These are phyloP conservation scores for Ceratobasidium sp. DNA, from an alignment of 1,284 basidiomycete species.

Conservation along the genomic window DNA sequence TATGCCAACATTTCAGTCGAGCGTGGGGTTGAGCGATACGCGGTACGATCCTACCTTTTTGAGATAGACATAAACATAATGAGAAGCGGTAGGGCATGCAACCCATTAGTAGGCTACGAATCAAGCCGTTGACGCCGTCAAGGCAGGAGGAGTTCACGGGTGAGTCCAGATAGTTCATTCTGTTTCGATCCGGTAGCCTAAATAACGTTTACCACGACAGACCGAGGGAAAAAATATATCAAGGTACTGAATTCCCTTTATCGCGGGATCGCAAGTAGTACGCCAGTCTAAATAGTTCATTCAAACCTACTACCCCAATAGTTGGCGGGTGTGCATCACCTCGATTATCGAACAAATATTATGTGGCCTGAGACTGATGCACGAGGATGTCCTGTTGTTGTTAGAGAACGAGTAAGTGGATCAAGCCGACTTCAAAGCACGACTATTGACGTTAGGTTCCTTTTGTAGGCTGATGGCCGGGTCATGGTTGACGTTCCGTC, in stretches of 20 bases:
- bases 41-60: background rate
- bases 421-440: too few species aligned
- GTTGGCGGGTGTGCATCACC: background rate
- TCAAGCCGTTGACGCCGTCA: background rate
- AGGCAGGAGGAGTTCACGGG: background rate
- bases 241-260: background rate
- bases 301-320: background rate
- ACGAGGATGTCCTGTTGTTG: too few species aligned
- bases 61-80: background rate
- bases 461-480: background rate
- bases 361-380: background rate
- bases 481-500: constrained; percentile 14
- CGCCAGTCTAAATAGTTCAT: too few species aligned
- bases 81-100: background rate
- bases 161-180: background rate
- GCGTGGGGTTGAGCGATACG: constrained; percentile 4
- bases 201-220: background rate
- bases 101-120: background rate
- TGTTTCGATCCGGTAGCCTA: background rate
- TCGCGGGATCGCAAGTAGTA: background rate
- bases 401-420: background rate
- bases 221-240: background rate
- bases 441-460: background rate
- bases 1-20: background rate
- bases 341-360: background rate